Evolutionary conservation across 768 basidiomycete genomes (phyloP).

Genomic region (Kwoniella mangroviensis): DNA sequence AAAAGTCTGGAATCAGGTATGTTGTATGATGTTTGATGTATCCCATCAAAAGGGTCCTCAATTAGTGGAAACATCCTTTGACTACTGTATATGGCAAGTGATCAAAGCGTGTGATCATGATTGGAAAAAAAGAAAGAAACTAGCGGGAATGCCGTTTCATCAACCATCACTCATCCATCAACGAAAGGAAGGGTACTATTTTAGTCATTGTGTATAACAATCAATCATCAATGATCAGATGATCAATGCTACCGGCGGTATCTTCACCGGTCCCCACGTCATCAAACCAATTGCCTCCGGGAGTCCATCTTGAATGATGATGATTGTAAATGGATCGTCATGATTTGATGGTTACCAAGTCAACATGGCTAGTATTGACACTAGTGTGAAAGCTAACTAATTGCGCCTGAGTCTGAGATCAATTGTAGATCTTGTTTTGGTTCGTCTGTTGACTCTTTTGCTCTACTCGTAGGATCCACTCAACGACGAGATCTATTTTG

Average conservation of each 20-base stretch:
- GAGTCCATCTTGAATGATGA: neutral
- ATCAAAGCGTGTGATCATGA: slow-evolving; percentile 12
- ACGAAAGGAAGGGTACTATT: slow-evolving; percentile 12
- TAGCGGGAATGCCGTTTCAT: slow-evolving; percentile 13
- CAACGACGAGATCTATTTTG: neutral
- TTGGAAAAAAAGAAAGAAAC: neutral
- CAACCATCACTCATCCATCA: neutral
- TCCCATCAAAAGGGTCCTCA: neutral
- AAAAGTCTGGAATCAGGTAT: neutral
- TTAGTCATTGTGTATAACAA: neutral
- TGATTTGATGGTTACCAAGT: slow-evolving; percentile 4
- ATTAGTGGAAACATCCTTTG: neutral
- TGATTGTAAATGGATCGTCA: neutral
- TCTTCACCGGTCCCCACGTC: too few species aligned
- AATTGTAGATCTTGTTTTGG: neutral
- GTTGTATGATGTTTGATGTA: too few species aligned
- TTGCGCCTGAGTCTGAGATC: slow-evolving; percentile 2
- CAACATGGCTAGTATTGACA: neutral
- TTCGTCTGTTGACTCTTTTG: neutral
- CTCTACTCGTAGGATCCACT: neutral
- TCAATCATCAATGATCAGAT: neutral
- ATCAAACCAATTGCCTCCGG: neutral
- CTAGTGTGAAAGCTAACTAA: neutral
- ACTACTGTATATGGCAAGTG: neutral
- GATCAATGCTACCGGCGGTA: slow-evolving; percentile 10